Conservation (phyloP, 1,139 yeast genomes). For the Taphrina sp. region DNA sequence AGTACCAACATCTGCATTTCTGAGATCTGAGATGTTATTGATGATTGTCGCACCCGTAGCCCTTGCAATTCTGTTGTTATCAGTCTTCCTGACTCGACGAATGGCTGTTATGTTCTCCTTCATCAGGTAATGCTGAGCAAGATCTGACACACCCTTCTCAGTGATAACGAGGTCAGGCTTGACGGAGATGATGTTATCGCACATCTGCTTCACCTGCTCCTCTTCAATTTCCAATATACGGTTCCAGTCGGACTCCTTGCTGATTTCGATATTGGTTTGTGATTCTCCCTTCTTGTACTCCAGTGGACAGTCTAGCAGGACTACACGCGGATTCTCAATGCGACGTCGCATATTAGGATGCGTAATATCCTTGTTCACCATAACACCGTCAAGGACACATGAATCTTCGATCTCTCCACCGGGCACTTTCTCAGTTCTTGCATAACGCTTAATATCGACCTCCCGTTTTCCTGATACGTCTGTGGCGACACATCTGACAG, state of each 20-base stretch:
- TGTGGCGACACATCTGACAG: conserved; percentile 78
- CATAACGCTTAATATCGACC: conserved; percentile 90
- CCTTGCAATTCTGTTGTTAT: conserved; percentile 93
- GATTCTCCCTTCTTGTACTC: conserved; percentile 99
- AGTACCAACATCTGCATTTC: conserved; percentile 84
- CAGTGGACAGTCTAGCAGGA: conserved; percentile 90
- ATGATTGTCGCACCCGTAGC: conserved; percentile 98
- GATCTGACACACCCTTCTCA: conserved; percentile 98
- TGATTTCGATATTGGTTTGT: conserved; percentile 95
- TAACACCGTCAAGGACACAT: conserved; percentile 82
- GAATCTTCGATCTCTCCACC: conserved; percentile 96
- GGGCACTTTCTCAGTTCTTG: conserved; percentile 90
- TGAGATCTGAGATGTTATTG: conserved; percentile 89
- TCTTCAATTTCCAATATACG: conserved; percentile 94
- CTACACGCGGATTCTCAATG: conserved; percentile 83
- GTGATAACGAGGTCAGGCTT: conserved; percentile 94
- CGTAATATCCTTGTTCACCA: conserved; percentile 92
- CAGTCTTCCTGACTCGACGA: conserved; percentile 93
- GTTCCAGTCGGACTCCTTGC: conserved; percentile 96
- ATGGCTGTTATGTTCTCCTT: conserved; percentile 91
- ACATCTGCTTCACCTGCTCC: conserved; percentile 85
- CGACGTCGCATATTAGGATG: conserved; percentile 95
- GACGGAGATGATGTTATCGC: conserved; percentile 78
- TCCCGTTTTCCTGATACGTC: conserved; percentile 68
- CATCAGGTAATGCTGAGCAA: conserved; percentile 93